Base-by-base conservation (phyloP, 2,329 filamentous ascomycete species). In the Xylaria sp. region DNA sequence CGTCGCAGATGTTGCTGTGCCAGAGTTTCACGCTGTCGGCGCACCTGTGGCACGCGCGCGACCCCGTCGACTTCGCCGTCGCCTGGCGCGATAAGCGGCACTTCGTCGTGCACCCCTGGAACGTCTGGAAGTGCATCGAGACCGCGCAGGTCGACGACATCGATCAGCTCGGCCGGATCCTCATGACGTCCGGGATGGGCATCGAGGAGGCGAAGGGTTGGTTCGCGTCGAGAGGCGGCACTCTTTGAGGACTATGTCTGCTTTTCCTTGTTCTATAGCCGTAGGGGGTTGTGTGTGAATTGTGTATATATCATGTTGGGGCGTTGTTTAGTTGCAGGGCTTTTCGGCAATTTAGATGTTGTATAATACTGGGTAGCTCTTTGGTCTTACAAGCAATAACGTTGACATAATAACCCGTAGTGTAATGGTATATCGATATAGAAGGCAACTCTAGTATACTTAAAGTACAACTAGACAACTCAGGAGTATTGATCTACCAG, bases 41-140 rank as follows among this genome's bases (percentile, higher is more conserved):
- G n/a, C 69, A 72, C 31, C 60, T 73, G 1, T 73, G 72, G 72
- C 51, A 59, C n/a, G 62, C 72, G 15, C 61, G 64, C 2, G 71
- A 72, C 15, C 31, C 70, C 10, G 51, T 70, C 56, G 62, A 60
- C 10, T 73, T 73, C 31, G 72, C 72, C 36, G 46, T 69, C 52
- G 72, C 72, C 10, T 73, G 72, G 72, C 60, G 71, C 7, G 61
- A 61, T 18, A 62, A 64, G 13, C n/a, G 39, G 4, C 70, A 70
- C n/a, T 56, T 73, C 23, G 64, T 68, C 28, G 67, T 52, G 6
- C 46, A 52, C 46, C 68, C 69, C 12, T 62, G 41, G 43, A 59
- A 68, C 46, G 46, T 72, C 41, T 62, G 55, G 62, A 31, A 51
- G 23, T 36, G 48, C 12, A 25, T 72, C 1, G 39, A 64, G 2